These are phyloP conservation scores for Mortierella claussenii DNA, from an alignment of 192 early-diverging fungal genomes.

Conservation along the genomic window DNA sequence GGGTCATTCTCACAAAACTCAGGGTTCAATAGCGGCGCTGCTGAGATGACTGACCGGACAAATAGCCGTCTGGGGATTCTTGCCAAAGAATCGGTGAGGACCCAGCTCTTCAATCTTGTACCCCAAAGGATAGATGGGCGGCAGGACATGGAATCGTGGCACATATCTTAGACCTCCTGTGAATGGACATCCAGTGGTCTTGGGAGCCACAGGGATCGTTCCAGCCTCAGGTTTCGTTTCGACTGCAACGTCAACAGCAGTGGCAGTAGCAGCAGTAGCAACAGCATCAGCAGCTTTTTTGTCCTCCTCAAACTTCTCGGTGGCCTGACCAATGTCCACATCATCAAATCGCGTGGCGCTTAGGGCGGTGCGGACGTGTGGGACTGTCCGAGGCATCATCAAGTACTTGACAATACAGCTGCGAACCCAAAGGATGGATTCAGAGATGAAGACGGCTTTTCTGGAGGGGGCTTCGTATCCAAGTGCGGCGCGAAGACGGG, in stretches of 20 bases:
- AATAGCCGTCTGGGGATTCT: background rate
- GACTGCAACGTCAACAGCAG: too few species aligned
- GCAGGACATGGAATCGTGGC: conserved; percentile 6
- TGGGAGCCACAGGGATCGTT: too few species aligned
- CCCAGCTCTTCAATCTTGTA: conserved; percentile 51
- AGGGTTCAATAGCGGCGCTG: background rate
- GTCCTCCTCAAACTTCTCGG: conserved; percentile 6
- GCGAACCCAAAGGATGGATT: conserved; percentile 3
- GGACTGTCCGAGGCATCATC: background rate
- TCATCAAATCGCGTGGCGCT: too few species aligned
- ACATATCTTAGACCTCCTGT: conserved; percentile 6
- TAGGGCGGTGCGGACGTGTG: background rate
- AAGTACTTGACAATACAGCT: conserved; percentile 9
- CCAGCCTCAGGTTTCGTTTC: too few species aligned
- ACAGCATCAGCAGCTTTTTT: too few species aligned
- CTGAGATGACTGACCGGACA: background rate
- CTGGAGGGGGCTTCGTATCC: conserved; percentile 3
- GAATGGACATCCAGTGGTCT: conserved; percentile 8
- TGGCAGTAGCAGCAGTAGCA: too few species aligned
- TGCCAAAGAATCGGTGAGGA: conserved; percentile 25
- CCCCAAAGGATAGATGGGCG: conserved; percentile 28
- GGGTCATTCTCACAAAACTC: too few species aligned
- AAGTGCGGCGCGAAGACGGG: conserved; percentile 2
- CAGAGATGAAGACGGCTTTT: background rate
- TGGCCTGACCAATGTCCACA: too few species aligned